Conservation (phyloP, 192 early-diverging fungal species). For the Globomyces pollinis-pini region DNA sequence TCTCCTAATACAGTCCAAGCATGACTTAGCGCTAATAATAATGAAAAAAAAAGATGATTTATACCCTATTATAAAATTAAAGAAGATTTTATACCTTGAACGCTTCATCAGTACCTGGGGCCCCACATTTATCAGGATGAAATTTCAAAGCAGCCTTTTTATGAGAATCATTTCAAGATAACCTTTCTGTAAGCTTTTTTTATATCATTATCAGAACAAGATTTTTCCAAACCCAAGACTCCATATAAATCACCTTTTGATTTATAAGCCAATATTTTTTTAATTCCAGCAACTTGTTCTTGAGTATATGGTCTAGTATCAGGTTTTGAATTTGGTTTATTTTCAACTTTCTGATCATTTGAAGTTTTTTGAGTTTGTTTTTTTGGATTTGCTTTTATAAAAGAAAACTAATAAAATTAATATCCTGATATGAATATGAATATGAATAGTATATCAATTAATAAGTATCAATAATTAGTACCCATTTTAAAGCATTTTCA, state of each 20-base stretch:
- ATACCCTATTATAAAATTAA: constrained; percentile 2
- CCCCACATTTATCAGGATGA: constrained; percentile 94
- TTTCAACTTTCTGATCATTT: constrained; percentile 13
- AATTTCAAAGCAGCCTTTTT: constrained; percentile 88
- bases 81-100: too few species aligned
- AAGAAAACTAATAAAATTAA: too few species aligned
- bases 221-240: constrained; percentile 68
- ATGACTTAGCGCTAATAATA: constrained; percentile 85
- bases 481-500: constrained; percentile 49
- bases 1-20: constrained; percentile 87
- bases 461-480: not conserved
- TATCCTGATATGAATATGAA: constrained; percentile 9
- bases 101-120: constrained; percentile 91
- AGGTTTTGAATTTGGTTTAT: not conserved
- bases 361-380: constrained; percentile 15
- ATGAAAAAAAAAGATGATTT: not conserved
- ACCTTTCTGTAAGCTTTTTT: constrained; percentile 88
- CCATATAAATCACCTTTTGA: constrained; percentile 70
- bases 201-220: constrained; percentile 70
- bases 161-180: constrained; percentile 27
- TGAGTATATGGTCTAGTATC: constrained; percentile 59
- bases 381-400: constrained; percentile 14
- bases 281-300: constrained; percentile 75
- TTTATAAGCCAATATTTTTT: constrained; percentile 63
- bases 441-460: not conserved